Base-by-base conservation (phyloP, 306 rosid species). In the Ormosia emarginata region DNA sequence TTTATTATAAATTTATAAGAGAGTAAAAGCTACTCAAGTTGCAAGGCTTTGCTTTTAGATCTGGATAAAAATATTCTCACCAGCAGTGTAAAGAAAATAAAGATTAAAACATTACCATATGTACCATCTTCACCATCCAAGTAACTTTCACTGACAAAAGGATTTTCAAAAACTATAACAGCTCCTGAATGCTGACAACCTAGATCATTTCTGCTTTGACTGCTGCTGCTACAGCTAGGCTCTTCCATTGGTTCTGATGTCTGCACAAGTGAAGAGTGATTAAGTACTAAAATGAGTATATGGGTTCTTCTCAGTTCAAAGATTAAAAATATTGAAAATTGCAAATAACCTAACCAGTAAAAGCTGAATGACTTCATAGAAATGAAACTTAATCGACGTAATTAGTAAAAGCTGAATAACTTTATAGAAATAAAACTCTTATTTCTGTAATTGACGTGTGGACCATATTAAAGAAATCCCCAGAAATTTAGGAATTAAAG, bases 191-290 rank as follows among this genome's bases (percentile, higher is more conserved):
- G 37, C 17, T 47, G 81, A 80, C 56, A 75, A 69, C 72, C 87
- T 12, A 79, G 59, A 74, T 79, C 81, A 18, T 83, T 85, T 79
- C 79, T 84, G 15, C 82, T 75, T 83, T 75, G 88, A 65, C 64
- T 43, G 62, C 72, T 87, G 87, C 90, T 81, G 87, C 88, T 81
- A 77, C 84, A 78, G 80, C 87, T 41, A 64, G 74, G 83, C 59
- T 82, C 91, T 81, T 91, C 89, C 56, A 50, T 80, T 80, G 80
- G 82, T 83, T 87, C 90, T 53, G 85, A 63, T 79, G 79, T 91
- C 99, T 96, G 96, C 83, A 86, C 59, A 69, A 53, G 82, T 49
- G 68, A 71, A 59, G 46, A 61, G 43, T 68, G 55, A 58, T 75
- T 63, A 68, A 85, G 49, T 17, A 18, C 36, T 36, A 59, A 84